A percentile compares a stretch with the other conserved stretches of the same genome.
Evolutionary conservation across 371 early-diverging fungal species (phyloP).

Genomic region (Batkoa obscura): DNA sequence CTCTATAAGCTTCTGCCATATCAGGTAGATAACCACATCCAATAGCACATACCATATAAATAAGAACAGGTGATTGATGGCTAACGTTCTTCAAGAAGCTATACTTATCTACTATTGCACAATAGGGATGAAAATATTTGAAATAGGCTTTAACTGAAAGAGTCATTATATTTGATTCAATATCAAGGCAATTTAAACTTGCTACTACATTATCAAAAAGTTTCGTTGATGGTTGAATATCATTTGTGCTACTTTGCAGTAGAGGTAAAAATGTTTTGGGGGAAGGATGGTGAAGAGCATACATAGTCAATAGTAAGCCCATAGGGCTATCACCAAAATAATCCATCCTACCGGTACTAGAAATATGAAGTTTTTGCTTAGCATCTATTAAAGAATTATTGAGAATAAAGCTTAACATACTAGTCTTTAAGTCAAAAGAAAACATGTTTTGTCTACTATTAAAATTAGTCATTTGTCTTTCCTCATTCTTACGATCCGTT

Average conservation of each 20-base stretch:
- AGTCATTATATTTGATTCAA: no score
- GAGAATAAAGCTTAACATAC: neutral
- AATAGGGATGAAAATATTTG: slow-evolving; percentile 1
- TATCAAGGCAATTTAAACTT: no score
- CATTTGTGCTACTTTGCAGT: no score
- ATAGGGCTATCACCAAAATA: slow-evolving; percentile 4
- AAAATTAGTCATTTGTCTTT: no score
- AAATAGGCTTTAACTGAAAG: neutral
- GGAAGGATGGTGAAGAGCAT: neutral
- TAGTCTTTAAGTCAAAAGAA: no score
- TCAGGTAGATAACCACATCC: neutral
- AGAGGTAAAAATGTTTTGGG: neutral
- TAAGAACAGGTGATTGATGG: neutral
- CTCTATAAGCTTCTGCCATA: neutral
- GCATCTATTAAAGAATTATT: slow-evolving; percentile 1
- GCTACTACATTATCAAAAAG: no score
- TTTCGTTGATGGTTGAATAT: no score
- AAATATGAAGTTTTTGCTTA: neutral
- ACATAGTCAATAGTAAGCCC: slow-evolving; percentile 4
- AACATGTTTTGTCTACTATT: no score
- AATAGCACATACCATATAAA: slow-evolving; percentile 5
- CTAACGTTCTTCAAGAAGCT: neutral
- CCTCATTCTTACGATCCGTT: no score
- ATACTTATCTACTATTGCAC: neutral
- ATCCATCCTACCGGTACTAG: neutral